Conservation (phyloP, 495 filamentous ascomycete genomes). For the Chaetomium fimeti region DNA sequence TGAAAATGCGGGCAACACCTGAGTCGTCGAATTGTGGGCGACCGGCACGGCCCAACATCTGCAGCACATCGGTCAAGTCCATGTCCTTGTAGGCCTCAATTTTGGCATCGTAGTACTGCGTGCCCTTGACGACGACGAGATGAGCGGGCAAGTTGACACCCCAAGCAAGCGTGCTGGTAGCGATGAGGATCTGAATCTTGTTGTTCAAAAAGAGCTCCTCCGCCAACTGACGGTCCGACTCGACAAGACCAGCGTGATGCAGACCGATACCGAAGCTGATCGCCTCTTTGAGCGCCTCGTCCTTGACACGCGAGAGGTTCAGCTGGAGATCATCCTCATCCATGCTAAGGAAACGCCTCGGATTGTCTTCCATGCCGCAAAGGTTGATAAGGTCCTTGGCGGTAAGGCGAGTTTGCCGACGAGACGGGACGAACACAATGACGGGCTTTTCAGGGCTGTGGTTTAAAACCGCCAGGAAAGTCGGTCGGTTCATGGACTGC, state of each 20-base stretch:
- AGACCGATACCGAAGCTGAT: constrained; percentile 95
- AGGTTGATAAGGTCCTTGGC: constrained; percentile 95
- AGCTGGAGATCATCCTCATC: constrained; percentile 89
- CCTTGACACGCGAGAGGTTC: constrained; percentile 81
- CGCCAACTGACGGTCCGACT: constrained; percentile 83
- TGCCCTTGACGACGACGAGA: constrained; percentile 96
- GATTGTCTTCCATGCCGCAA: constrained; percentile 98
- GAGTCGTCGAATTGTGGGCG: constrained; percentile 95
- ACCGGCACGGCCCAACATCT: constrained; percentile 96
- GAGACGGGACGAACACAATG: constrained; percentile 96
- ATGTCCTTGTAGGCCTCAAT: constrained; percentile 98
- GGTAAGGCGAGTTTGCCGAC: constrained; percentile 89
- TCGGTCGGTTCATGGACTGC: constrained; percentile 98
- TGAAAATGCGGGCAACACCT: constrained; percentile 94
- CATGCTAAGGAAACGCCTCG: constrained; percentile 87
- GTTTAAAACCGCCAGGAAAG: constrained; percentile 91
- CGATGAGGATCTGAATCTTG: constrained; percentile 95
- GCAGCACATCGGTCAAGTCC: constrained; percentile 97
- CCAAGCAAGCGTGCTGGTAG: constrained; percentile 97
- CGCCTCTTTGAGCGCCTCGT: constrained; percentile 85
- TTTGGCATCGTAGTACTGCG: constrained; percentile 97
- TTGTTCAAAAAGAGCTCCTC: constrained; percentile 97
- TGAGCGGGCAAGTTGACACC: constrained; percentile 98
- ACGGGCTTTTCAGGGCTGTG: constrained; percentile 96
- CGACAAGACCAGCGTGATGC: constrained; percentile 94